Conservation (phyloP, 495 filamentous ascomycete species). For the Penicillium salamii region DNA sequence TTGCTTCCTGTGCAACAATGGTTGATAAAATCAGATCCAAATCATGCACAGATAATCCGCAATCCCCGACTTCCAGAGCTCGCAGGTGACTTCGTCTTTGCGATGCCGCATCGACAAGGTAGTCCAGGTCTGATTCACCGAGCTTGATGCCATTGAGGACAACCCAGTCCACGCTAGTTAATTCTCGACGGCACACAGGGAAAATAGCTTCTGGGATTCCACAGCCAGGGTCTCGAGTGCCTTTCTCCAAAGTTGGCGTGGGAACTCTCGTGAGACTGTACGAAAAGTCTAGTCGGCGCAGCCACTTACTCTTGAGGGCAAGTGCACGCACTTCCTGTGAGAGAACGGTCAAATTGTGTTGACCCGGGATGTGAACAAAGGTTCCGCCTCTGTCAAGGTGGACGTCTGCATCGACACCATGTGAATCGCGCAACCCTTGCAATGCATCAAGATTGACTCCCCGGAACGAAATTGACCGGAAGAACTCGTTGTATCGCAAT, state of each 20-base stretch:
- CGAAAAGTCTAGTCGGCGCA: constrained; percentile 64
- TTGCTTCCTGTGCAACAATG: constrained; percentile 58
- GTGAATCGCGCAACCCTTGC: constrained; percentile 57
- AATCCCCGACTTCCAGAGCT: constrained; percentile 78
- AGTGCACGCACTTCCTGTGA: constrained; percentile 73
- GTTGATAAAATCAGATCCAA: constrained; percentile 45
- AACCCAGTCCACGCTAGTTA: constrained; percentile 79
- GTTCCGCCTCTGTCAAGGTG: constrained; percentile 55
- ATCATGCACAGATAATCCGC: constrained; percentile 60
- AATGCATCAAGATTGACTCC: constrained; percentile 68
- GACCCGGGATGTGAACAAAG: constrained; percentile 55
- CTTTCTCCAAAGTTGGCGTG: constrained; percentile 49
- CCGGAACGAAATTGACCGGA: constrained; percentile 78
- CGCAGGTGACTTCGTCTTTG: constrained; percentile 64
- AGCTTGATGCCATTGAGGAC: constrained; percentile 78
- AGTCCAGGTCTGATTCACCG: constrained; percentile 77
- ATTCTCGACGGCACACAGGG: constrained; percentile 67
- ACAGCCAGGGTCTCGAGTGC: constrained; percentile 63
- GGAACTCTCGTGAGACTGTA: constrained; percentile 52
- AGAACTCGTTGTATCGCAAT: constrained; percentile 88
- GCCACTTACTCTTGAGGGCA: constrained; percentile 61
- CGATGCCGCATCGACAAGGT: constrained; percentile 64
- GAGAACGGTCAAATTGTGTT: constrained; percentile 58
- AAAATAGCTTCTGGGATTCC: constrained; percentile 78
- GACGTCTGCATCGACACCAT: constrained; percentile 64